Base-by-base conservation (phyloP, 495 filamentous ascomycete genomes). In the Aspergillus nanangensis region DNA sequence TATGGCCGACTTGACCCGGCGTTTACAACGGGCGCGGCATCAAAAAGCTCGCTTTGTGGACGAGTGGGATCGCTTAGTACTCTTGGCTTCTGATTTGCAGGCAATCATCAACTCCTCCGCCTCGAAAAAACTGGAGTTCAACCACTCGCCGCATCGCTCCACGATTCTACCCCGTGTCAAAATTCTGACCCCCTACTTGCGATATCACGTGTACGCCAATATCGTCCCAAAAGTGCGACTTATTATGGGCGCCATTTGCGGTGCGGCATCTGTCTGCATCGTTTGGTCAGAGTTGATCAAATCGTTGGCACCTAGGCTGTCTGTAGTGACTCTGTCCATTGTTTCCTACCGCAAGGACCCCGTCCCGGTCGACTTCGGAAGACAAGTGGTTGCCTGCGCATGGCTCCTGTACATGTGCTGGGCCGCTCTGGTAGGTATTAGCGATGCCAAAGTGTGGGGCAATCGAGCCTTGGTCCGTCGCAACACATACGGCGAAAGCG, bases 391-490 rank as follows among this genome's bases (percentile, higher is more conserved):
- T 38, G 84, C 92, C 8, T 84, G 88, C 8, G 68, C 81, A 23
- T 98, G 93, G 93, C 82, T 98, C 53, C 65, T 90, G 20, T 98
- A 96, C 71, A 96, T 97, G 92, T 86, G 80, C 60, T 74, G 83
- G 32, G 87, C 87, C 27, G 88, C 92, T 5, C 79, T 97, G 34
- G 84, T 82, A 44, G 89, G 88, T 27, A 80, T 98, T 51, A 84
- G 81, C 32, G 87, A 92, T 53, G 88, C 92, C 55, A 92, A 92
- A 56, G 87, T 96, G 22, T 98, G 93, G 93, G 84, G 93, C 41
- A 91, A 92, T 38, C 81, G 93, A 19, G 92, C 92, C 1, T 72
- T 98, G 13, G 92, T 97, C 32, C 83, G 79, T 37, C 82, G 93
- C 45, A 91, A 90, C 52, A 98, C 93, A 0, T 92, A 92, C 41